These are phyloP conservation scores for Boletus calvinii DNA, from an alignment of 1,284 basidiomycete genomes.

Conservation along the genomic window DNA sequence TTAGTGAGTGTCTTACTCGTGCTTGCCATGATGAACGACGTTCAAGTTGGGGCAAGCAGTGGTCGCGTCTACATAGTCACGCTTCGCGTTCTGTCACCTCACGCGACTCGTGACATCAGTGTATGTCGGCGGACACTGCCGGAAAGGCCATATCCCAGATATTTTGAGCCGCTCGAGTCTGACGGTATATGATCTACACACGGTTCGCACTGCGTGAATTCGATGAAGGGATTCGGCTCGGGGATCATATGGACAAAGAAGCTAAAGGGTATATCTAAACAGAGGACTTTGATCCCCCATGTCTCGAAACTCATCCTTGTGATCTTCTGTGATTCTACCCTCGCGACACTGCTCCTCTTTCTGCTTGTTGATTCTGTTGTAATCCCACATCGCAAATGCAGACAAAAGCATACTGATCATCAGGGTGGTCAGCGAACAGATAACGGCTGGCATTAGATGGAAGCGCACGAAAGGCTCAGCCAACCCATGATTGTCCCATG, in stretches of 20 bases:
- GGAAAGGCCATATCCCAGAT: too few species aligned
- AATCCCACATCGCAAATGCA: constrained; percentile 41
- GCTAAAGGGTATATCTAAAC: too few species aligned
- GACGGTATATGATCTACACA: too few species aligned
- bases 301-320: constrained; percentile 37
- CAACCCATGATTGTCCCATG: constrained; percentile 52
- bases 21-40: constrained; percentile 26
- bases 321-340: neutral
- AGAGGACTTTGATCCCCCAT: too few species aligned
- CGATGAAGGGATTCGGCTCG: too few species aligned
- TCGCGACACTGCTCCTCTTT: neutral
- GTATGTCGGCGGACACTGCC: too few species aligned
- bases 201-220: too few species aligned
- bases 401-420: constrained; percentile 28
- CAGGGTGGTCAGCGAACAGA: neutral
- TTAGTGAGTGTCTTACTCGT: constrained; percentile 34
- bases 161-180: too few species aligned
- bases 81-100: constrained; percentile 26
- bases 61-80: constrained; percentile 21
- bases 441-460: neutral
- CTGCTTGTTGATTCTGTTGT: constrained; percentile 28
- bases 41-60: neutral
- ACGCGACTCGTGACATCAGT: constrained; percentile 19
- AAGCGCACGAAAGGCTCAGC: constrained; percentile 38
- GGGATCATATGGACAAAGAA: too few species aligned